Evolutionary conservation across 257 asterid genomes (phyloP).

Genomic region (Lavandula angustifolia): DNA sequence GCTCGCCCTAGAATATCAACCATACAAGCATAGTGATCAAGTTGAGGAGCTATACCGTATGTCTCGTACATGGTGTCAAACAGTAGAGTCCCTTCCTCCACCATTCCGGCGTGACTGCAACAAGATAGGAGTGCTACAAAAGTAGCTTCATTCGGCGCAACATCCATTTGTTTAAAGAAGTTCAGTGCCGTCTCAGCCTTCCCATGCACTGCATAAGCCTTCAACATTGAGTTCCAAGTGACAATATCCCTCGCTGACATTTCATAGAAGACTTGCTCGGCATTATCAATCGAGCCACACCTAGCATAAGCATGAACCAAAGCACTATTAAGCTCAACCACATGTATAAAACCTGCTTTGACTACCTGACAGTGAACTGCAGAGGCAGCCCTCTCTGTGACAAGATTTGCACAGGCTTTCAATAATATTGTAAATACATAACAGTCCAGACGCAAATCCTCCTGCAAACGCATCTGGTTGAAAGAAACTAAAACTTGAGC

Average conservation of each 20-base stretch:
- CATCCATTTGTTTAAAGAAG: constrained; percentile 56
- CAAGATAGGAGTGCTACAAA: constrained; percentile 74
- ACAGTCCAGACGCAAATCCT: constrained; percentile 50
- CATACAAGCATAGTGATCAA: constrained; percentile 85
- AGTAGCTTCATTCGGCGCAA: constrained; percentile 64
- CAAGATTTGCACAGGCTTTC: constrained; percentile 79
- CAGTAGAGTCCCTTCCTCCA: constrained; percentile 60
- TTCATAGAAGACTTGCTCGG: constrained; percentile 55
- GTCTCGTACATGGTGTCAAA: constrained; percentile 55
- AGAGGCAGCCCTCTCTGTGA: constrained; percentile 54
- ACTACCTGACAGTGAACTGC: constrained; percentile 63
- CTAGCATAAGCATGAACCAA: constrained; percentile 78
- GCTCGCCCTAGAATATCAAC: constrained; percentile 65
- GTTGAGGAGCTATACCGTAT: constrained; percentile 70
- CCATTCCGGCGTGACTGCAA: constrained; percentile 81
- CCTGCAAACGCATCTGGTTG: constrained; percentile 56
- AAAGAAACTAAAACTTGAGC: constrained; percentile 52
- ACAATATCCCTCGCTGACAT: constrained; percentile 58
- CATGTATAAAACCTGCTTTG: constrained; percentile 46
- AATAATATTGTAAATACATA: constrained; percentile 56
- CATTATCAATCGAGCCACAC: constrained; percentile 62
- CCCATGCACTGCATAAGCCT: constrained; percentile 85
- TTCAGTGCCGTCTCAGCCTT: constrained; percentile 54
- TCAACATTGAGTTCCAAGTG: constrained; percentile 79
- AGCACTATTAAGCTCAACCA: constrained; percentile 57